These are phyloP conservation scores for Neurospora intermedia DNA, from an alignment of 495 filamentous ascomycete species.

Conservation along the genomic window DNA sequence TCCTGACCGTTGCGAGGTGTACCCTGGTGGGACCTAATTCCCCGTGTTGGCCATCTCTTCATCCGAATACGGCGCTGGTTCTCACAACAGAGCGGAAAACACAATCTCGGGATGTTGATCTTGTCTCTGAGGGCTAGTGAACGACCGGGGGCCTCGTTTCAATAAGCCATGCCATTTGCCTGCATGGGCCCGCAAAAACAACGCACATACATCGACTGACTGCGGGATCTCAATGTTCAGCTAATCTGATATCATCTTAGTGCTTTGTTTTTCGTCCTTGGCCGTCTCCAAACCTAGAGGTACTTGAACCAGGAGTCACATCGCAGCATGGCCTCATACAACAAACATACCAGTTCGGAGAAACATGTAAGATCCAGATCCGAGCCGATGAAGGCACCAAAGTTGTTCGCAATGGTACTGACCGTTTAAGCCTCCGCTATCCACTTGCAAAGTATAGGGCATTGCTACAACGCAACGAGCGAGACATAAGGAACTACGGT, in stretches of 20 bases:
- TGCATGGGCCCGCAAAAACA: not conserved
- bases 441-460: not conserved
- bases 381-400: not conserved
- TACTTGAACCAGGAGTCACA: not conserved
- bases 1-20: not conserved
- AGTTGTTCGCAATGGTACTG: not conserved
- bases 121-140: not conserved
- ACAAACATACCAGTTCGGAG: not conserved
- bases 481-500: not conserved
- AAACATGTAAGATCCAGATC: not conserved
- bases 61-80: not conserved
- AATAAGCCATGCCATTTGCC: not conserved
- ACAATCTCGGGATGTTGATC: not conserved
- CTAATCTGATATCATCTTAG: not conserved
- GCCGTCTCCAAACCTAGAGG: not conserved
- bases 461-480: not conserved
- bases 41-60: not conserved
- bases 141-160: not conserved
- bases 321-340: not conserved
- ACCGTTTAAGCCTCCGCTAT: not conserved
- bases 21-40: not conserved
- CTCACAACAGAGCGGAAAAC: not conserved
- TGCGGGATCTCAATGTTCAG: not conserved
- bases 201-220: not conserved
- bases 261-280: not conserved